Evolutionary conservation across 371 early-diverging fungal genomes (phyloP), one percentile per base, ranked within the genome.

Genomic region (Mortierella sp.): DNA sequence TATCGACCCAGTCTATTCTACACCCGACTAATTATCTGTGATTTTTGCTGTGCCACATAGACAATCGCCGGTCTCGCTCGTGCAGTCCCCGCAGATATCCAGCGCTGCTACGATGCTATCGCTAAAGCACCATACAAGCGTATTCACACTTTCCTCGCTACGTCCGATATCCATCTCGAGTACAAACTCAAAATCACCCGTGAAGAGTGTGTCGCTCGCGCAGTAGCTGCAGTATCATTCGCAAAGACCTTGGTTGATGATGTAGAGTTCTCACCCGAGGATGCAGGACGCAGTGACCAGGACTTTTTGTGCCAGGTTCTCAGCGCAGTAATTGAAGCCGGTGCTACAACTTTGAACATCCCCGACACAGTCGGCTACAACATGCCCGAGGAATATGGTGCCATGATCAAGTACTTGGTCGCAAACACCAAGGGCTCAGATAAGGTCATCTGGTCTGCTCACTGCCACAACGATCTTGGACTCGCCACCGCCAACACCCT

Each of bases 391-490:
- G 95, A 97, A 83, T 97, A 95, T 74, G 97, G 97, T 11, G 85
- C 83, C 8, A 86, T 96, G 79, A 95, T 98, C 77, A 88, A 89
- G 72, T 91, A 96, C 83, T 84, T 97, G 73, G 87, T 93, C 8
- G 84, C 87, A 55, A 88, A 97, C 82, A 95, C 96, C 13, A 84
- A 83, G 47, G 96, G 96, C 43, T 87, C 90, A 5, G 91, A 94
- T 61, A 91, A 87, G 64, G 94, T 91, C 32, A 86, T 89, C 45
- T 97, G 94, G 92, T 97, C 97, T 19, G 95, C 96, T 8, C 98
- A 98, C 76, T 98, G 98, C 84, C 98, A 98, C 87, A 94, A 98
- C 78, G 98, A 98, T 80, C 91, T 98, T 50, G 98, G 98, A 50
- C 89, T 98, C 43, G 97, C 98, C 41, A 97, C 98, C 0, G 97